Percentiles rank a stretch among this genome's conserved stretches.
Evolutionary conservation across 2,329 filamentous ascomycete species (phyloP).

Genomic region (Pestalotiopsis sp.): DNA sequence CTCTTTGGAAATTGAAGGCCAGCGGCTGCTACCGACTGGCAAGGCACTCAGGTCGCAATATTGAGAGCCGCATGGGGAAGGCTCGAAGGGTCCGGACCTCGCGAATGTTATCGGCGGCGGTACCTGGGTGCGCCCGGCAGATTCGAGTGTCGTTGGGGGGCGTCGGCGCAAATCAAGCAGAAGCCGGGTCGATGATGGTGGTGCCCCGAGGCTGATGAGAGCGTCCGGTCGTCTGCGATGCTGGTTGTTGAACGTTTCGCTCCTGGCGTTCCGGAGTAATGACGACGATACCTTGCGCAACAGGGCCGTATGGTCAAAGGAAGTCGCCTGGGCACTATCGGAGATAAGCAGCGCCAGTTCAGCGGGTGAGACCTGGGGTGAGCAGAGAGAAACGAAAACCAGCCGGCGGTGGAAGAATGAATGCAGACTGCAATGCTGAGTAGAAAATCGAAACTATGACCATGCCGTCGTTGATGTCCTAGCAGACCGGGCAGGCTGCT

Average conservation of each 20-base stretch:
- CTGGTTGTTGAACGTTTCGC: no score
- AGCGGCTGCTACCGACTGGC: conserved; percentile 21
- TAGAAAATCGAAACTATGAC: not conserved
- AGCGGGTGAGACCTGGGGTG: not conserved
- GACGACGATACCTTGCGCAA: no score
- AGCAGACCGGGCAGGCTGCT: not conserved
- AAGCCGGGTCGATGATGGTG: no score
- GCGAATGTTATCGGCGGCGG: not conserved
- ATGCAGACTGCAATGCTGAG: not conserved
- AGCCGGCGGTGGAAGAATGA: not conserved
- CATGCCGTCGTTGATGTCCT: not conserved
- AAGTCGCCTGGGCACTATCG: not conserved
- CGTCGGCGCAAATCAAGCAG: no score
- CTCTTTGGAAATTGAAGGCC: not conserved
- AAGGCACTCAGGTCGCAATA: conserved; percentile 19
- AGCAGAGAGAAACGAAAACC: not conserved
- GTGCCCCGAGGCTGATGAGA: no score
- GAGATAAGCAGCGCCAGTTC: not conserved
- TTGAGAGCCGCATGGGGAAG: conserved; percentile 28
- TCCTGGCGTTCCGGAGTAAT: no score
- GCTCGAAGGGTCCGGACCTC: conserved; percentile 7
- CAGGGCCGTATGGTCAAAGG: not conserved
- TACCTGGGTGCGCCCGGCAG: not conserved
- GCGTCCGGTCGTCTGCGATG: no score
- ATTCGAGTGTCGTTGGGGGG: no score